phyloP scores from a whole-genome alignment of 495 filamentous ascomycete species.

The Penicillium dipodomyicola region DNA sequence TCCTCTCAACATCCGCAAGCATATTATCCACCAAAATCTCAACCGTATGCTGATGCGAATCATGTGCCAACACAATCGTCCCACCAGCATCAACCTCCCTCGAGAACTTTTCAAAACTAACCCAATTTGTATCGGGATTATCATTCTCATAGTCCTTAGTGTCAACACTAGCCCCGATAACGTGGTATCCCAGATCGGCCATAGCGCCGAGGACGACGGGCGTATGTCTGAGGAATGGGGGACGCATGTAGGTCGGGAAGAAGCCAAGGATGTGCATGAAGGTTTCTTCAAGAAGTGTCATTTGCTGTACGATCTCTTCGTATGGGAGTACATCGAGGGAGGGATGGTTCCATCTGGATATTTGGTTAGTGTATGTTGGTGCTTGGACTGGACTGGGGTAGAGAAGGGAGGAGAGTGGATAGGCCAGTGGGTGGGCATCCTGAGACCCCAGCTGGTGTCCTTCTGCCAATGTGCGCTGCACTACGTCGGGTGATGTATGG shows the following conservation, averaged over 20 bases:
- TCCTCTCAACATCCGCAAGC: constrained; percentile 29
- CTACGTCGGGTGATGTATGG: constrained; percentile 47
- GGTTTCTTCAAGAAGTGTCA: constrained; percentile 68
- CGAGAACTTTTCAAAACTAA: constrained; percentile 33
- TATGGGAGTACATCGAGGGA: constrained; percentile 55
- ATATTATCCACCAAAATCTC: constrained; percentile 34
- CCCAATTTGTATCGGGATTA: constrained; percentile 22
- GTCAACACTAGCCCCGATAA: constrained; percentile 44
- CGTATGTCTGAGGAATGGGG: constrained; percentile 41
- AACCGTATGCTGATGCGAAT: constrained; percentile 45
- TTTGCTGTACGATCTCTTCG: constrained; percentile 56
- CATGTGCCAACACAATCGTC: constrained; percentile 45
- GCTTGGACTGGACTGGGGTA: not conserved
- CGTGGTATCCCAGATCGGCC: constrained; percentile 40
- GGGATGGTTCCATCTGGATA: constrained; percentile 54
- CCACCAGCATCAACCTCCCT: constrained; percentile 31
- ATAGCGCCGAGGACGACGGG: constrained; percentile 29
- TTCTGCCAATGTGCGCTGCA: constrained; percentile 57
- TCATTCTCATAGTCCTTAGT: constrained; percentile 47
- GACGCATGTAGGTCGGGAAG: constrained; percentile 70
- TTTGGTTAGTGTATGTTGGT: not conserved
- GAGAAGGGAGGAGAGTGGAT: not conserved
- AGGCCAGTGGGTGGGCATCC: not conserved
- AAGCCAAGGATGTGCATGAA: constrained; percentile 65
- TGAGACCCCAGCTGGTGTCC: constrained; percentile 78